Evolutionary conservation across 148 eudicot genomes (phyloP), one percentile per base, ranked within the genome.

Genomic region (Dianthus caryophyllus): DNA sequence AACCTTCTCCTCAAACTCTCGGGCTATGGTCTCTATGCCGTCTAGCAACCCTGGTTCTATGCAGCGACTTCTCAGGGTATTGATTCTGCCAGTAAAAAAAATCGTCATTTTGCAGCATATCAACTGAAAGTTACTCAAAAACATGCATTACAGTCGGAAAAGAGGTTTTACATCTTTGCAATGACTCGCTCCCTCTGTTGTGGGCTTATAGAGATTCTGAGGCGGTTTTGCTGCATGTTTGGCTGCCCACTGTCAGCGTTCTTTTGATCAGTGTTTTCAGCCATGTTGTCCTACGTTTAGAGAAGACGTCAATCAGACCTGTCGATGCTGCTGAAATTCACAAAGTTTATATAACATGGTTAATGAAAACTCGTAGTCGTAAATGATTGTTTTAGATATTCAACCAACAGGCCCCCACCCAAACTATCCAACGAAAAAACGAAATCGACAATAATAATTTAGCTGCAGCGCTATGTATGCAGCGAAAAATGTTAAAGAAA

Each of bases 1-100:
- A 58, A 70, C 61, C 55, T 47, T 70, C 8, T 47, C 56, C 73
- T 70, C 73, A 15, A 70, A 70, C 31, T 9, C 31, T 46, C 30
- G 53, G n/a, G 47, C 73, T 47, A 70, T 4, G 18, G 27, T 59
- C 52, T 59, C 66, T 47, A 20, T 27, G 14, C 9, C 9, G 21
- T 20, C 14, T 14, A 60, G n/a, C 21, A 5, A 4, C 15, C 49
- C 21, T 30, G 66, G 66, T 36, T 30, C 20, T 22, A 13, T 51
- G 48, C 70, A 33, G 1, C 16, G 44, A 15, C 18, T 51, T 30
- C 57, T 36, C 70, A 66, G 4, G 16, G 47, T 66, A 11, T 31
- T 10, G 16, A 51, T 51, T 33, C 70, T 66, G 43, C 25, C 44
- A 51, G 51, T 13, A 22, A 51, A 18, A 66, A 25, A 59, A 59